Evolutionary conservation across 495 filamentous ascomycete genomes (phyloP), one percentile per base, ranked within the genome.

Genomic region (Daldinia vernicosa): DNA sequence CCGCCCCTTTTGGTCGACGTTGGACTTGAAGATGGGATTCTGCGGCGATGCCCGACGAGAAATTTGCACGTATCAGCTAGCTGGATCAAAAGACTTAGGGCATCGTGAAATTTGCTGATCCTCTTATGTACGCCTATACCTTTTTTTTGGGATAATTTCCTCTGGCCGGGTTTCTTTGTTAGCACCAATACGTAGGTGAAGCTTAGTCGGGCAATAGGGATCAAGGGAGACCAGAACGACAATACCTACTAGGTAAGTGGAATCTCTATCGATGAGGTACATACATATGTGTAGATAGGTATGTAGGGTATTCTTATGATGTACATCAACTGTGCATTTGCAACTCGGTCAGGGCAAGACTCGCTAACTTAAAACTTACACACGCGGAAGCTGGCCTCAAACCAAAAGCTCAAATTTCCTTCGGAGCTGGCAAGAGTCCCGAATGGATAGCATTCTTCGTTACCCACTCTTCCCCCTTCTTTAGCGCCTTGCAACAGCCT

Each of bases 401-500:
- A n/a, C 70, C 62, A 64, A 60, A 45, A 60, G 52, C 60, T 74
- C 67, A 74, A 67, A 19, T 74, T 64, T 74, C 63, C 54, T 74
- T 59, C 62, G 71, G 59, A 28, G n/a, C 67, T 70, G 71, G 71
- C 71, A 74, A 60, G 71, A 74, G 53, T 74, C 71, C 71, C 71
- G 71, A 74, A 69, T 74, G 71, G 71, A 70, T 51, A 60, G 50
- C 54, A 24, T 62, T 71, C 63, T 47, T 53, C 43, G 61, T 60
- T 60, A 51, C 62, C 62, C 71, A 71, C 67, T 63, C 59, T 63
- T 35, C 63, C 63, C 63, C 67, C 63, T 60, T 70, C 59, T 64
- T 64, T 70, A 70, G 71, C 71, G 71, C 71, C 67, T 71, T 60
- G 63, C 57, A 74, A 60, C 64, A 73, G 71, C 67, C 67, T 74